Percentiles rank a stretch among this genome's conserved stretches.
Evolutionary conservation across 805 yeast genomes (phyloP).

Genomic region (Pichia nakasei): DNA sequence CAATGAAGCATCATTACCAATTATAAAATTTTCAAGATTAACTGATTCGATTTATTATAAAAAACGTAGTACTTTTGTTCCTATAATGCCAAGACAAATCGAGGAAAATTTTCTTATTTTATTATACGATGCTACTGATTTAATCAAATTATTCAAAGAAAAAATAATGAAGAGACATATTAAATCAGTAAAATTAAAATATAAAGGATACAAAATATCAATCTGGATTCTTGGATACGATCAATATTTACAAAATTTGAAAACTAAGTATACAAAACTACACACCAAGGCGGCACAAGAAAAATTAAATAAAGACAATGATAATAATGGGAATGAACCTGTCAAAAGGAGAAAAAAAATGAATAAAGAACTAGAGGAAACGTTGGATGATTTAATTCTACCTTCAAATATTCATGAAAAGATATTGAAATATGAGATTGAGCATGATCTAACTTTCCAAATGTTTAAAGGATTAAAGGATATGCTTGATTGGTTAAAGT

Average conservation of each 20-base stretch:
- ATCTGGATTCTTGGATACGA: slow-evolving; percentile 43
- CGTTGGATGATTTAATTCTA: slow-evolving; percentile 6
- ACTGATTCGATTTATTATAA: slow-evolving; percentile 41
- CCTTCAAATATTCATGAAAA: slow-evolving; percentile 31
- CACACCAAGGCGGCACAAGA: slow-evolving; percentile 19
- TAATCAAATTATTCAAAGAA: slow-evolving; percentile 29
- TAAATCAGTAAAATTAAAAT: slow-evolving; percentile 16
- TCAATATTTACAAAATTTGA: slow-evolving; percentile 35
- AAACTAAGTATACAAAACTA: slow-evolving; percentile 15
- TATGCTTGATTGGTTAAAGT: slow-evolving; percentile 42
- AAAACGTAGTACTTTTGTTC: slow-evolving; percentile 44
- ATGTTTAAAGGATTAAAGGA: slow-evolving; percentile 40
- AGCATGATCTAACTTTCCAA: slow-evolving; percentile 41
- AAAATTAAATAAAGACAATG: neutral
- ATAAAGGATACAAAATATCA: slow-evolving; percentile 27
- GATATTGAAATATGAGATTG: slow-evolving; percentile 38
- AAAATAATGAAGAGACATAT: slow-evolving; percentile 21
- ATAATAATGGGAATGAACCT: slow-evolving; percentile 6
- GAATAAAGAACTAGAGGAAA: neutral
- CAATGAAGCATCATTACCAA: slow-evolving; percentile 28
- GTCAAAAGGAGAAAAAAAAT: slow-evolving; percentile 2
- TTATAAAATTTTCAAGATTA: slow-evolving; percentile 44
- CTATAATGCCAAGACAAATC: slow-evolving; percentile 32
- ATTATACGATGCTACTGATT: slow-evolving; percentile 38
- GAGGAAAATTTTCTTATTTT: slow-evolving; percentile 39